Evolutionary conservation across 768 basidiomycete genomes (phyloP), one percentile per base, ranked within the genome.

Genomic region (Austroboletus festivus): DNA sequence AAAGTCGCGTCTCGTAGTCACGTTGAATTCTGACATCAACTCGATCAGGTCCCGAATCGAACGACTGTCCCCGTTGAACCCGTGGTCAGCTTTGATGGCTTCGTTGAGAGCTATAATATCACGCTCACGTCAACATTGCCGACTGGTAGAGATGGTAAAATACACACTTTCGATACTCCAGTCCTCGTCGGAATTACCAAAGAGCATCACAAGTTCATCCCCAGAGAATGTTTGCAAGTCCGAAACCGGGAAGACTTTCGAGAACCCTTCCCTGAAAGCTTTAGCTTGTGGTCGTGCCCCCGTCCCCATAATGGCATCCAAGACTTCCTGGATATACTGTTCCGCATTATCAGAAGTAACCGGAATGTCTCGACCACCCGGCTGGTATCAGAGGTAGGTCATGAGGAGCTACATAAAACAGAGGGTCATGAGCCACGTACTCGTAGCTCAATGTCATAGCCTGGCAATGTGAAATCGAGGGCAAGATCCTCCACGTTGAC

Each of bases 151-250:
- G 20, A 23, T 23, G 35, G 10, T 51, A 19, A 24, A 20, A 5
- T 8, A 71, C 91, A 55, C 67, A 97, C 94, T 92, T 67, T 96
- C 93, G 11, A 76, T 63, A 52, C 80, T 84, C 96, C 96, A 99
- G 63, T 99, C 96, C 62, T 99, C 96, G n/a, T 97, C 92, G 9
- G 88, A 83, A 58, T 94, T 94, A 16, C 95, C 95, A 60, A 97
- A 95, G 19, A 98, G 75, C 80, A 95, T 89, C 15, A 89, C 88
- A n/a, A 99, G 71, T 67, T 99, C 96, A 50, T 96, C 91, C 5
- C 91, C 80, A 31, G 94, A 87, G 71, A 99, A 99, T 6, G 91
- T 89, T 56, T 87, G 83, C 24, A 99, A 72, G 61, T 99, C 94
- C 22, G 77, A 72, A 39, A 98, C 83, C 5, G 95, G 90, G 78